Evolutionary conservation across 805 yeast species (phyloP).

Genomic region (Kurtzmaniella fragi): DNA sequence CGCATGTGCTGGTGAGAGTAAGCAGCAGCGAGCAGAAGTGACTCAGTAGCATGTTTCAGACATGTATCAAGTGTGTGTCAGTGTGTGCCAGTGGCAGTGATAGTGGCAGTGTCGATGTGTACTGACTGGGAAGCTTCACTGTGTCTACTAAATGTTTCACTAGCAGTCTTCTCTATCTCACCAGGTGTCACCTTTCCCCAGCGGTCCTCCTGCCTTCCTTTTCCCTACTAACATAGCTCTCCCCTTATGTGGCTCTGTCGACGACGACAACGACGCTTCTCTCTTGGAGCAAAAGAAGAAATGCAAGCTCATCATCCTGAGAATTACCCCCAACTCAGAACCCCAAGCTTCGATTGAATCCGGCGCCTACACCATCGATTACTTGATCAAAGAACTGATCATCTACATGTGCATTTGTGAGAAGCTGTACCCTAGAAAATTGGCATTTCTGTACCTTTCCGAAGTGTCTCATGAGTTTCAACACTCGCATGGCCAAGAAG

Average conservation of each 20-base stretch:
- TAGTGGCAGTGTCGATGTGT: too few species aligned
- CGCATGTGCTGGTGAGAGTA: too few species aligned
- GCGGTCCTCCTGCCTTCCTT: too few species aligned
- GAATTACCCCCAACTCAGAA: conserved; percentile 76
- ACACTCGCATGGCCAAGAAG: conserved; percentile 69
- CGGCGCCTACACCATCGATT: conserved; percentile 70
- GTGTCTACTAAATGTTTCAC: too few species aligned
- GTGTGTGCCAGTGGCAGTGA: too few species aligned
- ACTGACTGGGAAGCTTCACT: too few species aligned
- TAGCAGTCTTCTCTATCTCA: too few species aligned
- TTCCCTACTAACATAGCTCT: conserved; percentile 49
- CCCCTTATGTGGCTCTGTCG: conserved; percentile 89
- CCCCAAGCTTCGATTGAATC: conserved; percentile 81
- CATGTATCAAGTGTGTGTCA: too few species aligned
- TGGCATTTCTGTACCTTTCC: conserved; percentile 80
- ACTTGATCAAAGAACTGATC: conserved; percentile 58
- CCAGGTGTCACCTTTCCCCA: too few species aligned
- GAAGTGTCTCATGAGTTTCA: conserved; percentile 81
- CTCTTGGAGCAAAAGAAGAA: conserved; percentile 78
- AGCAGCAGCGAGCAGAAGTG: too few species aligned
- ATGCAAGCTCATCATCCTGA: conserved; percentile 67
- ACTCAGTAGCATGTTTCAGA: too few species aligned
- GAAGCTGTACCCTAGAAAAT: conserved; percentile 74
- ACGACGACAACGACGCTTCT: conserved; percentile 57
- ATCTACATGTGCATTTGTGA: conserved; percentile 78